Evolutionary conservation across 1,139 yeast genomes (phyloP), one percentile per base, ranked within the genome.

Genomic region (Wickerhamiella pararugosa): DNA sequence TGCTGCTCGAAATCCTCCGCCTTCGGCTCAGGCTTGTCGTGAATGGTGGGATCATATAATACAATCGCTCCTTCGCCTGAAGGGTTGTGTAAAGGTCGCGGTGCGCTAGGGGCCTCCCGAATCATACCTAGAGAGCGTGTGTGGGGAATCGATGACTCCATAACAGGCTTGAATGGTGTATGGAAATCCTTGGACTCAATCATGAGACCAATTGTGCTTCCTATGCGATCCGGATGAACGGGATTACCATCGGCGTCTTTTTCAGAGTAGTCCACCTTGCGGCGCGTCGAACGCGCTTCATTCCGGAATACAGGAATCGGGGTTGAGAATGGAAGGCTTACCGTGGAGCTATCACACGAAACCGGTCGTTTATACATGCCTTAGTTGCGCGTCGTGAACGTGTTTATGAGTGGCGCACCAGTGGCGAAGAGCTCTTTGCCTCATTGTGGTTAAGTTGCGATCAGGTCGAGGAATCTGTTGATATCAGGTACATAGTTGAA

Each of bases 31-130:
- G 36, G 30, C 30, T 39, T 52, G 51, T 70, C 67, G 54, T 82
- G 94, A 4, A 87, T 78, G 0, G 97, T 83, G 0, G 99, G 99
- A 57, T 90, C 99, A 55, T 84, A 90, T 39, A 90, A 66, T 1
- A 90, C 97, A 43, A 92, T 84, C 1, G 98, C 97, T 56, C 84
- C 79, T 58, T 90, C 97, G 48, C 80, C 84, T 42, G 79, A 70
- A 0, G 99, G 98, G 61, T 90, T 98, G 57, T 87, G 93, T 11
- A 90, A 67, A 0, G 98, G 94, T 45, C 90, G 65, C 2, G 98
- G 95, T 10, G 86, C 83, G 46, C 52, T 36, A 3, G 36, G 33
- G n/a, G 33, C 36, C 29, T 21, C 29, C 3, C 15, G 33, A 27
- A 21, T 25, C 41, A 38, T 38, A 5, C 41, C 41, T n/a, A 38